Evolutionary conservation across 805 yeast genomes (phyloP).

Genomic region (Schwanniomyces polymorphus): DNA sequence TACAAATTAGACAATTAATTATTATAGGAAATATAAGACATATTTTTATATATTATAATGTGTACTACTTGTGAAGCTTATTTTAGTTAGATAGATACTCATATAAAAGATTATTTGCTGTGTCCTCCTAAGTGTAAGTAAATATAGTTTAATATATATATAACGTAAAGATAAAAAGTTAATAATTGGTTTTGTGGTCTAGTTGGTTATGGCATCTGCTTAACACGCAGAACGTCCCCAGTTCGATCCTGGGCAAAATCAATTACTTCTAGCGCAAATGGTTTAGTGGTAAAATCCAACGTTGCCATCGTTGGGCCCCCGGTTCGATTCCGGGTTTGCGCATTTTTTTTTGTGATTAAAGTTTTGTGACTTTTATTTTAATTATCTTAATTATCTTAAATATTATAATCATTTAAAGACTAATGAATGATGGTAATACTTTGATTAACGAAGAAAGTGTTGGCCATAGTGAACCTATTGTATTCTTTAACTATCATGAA

Average conservation of each 20-base stretch:
- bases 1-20: too few relatives aligned
- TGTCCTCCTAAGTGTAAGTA: too few relatives aligned
- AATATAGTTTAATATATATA: too few relatives aligned
- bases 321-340: constrained; percentile 4
- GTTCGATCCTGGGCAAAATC: constrained; percentile 99
- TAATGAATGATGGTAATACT: constrained; percentile 18
- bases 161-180: not conserved
- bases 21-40: too few relatives aligned
- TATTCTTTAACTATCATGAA: constrained; percentile 71
- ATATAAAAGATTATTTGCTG: too few relatives aligned
- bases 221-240: constrained; percentile 99
- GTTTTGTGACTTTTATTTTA: not conserved
- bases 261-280: constrained; percentile 35
- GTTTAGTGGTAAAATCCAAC: constrained; percentile 2
- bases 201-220: constrained; percentile 99
- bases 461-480: constrained; percentile 8
- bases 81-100: too few relatives aligned
- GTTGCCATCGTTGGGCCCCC: constrained; percentile 2
- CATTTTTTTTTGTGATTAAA: not conserved
- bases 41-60: too few relatives aligned
- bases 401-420: not conserved
- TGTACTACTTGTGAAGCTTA: too few relatives aligned
- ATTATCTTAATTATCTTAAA: too few relatives aligned
- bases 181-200: constrained; percentile 69
- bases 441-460: not conserved